Evolutionary conservation across 768 basidiomycete genomes (phyloP).

Genomic region (Crucibulum laeve): DNA sequence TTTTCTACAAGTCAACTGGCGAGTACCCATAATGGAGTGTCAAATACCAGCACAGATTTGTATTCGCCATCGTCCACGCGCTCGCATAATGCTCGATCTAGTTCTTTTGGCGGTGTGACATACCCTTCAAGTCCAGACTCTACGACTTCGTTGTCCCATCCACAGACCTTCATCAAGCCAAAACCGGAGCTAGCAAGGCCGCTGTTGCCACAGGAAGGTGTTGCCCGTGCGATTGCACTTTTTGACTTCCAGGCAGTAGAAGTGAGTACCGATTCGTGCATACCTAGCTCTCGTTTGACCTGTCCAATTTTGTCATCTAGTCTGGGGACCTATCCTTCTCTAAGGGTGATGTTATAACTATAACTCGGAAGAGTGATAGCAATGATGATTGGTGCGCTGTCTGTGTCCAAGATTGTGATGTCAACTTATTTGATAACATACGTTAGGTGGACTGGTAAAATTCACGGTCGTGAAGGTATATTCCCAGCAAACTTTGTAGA

Average conservation of each 20-base stretch:
- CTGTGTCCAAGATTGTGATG: not conserved
- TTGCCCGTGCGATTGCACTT: slow-evolving; percentile 70
- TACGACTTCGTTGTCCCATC: slow-evolving; percentile 5
- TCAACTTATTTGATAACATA: slow-evolving; percentile 2
- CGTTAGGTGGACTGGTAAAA: slow-evolving; percentile 74
- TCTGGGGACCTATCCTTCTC: slow-evolving; percentile 70
- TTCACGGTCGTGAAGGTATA: slow-evolving; percentile 54
- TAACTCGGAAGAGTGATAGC: slow-evolving; percentile 67
- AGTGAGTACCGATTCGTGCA: slow-evolving; percentile 29
- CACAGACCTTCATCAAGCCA: slow-evolving; percentile 34
- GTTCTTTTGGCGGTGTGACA: not conserved
- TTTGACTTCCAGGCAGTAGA: slow-evolving; percentile 73
- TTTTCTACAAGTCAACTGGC: slow-evolving; percentile 17
- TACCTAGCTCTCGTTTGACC: slow-evolving; percentile 6
- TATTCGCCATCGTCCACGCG: not conserved
- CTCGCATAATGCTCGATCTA: slow-evolving; percentile 1
- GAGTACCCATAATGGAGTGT: not conserved
- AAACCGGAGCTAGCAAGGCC: slow-evolving; percentile 48
- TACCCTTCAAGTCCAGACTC: not conserved
- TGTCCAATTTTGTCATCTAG: slow-evolving; percentile 31
- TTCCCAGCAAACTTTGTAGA: slow-evolving; percentile 89
- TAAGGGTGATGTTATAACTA: slow-evolving; percentile 69
- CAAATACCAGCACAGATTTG: slow-evolving; percentile 2
- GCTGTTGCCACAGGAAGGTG: slow-evolving; percentile 50
- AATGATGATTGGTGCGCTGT: slow-evolving; percentile 66